A percentile compares a stretch with the other conserved stretches of the same genome.
phyloP scores from a whole-genome alignment of 805 yeast genomes.

The Wickerhamomyces alni region DNA sequence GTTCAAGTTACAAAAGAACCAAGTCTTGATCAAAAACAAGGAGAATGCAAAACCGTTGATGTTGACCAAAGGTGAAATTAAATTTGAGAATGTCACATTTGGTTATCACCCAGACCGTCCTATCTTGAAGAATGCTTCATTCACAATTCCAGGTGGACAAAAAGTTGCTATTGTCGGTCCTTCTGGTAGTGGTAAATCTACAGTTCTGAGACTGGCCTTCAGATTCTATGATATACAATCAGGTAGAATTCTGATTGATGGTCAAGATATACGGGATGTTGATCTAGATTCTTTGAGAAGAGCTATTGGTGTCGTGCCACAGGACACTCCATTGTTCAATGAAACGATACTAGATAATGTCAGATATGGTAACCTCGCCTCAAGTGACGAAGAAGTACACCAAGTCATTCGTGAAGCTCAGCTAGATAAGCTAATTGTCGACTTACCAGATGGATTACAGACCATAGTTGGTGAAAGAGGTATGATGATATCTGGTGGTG shows the following conservation, averaged over 20 bases:
- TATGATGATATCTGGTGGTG: slow-evolving; percentile 99
- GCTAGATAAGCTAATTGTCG: slow-evolving; percentile 52
- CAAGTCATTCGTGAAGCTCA: slow-evolving; percentile 65
- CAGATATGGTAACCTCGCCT: slow-evolving; percentile 72
- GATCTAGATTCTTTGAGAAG: slow-evolving; percentile 69
- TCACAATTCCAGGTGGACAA: slow-evolving; percentile 83
- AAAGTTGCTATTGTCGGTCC: slow-evolving; percentile 96
- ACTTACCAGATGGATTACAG: slow-evolving; percentile 75
- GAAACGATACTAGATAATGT: slow-evolving; percentile 85
- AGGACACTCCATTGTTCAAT: slow-evolving; percentile 93
- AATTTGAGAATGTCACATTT: slow-evolving; percentile 86
- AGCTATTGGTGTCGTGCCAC: slow-evolving; percentile 90
- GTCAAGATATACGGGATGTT: slow-evolving; percentile 75
- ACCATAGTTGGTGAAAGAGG: slow-evolving; percentile 96
- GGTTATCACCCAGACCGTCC: slow-evolving; percentile 89
- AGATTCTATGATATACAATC: slow-evolving; percentile 79
- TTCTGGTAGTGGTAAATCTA: slow-evolving; percentile 93
- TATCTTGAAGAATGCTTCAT: slow-evolving; percentile 72
- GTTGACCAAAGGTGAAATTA: slow-evolving; percentile 57
- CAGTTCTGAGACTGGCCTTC: slow-evolving; percentile 76
- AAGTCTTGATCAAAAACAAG: slow-evolving; percentile 56
- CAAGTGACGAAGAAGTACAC: slow-evolving; percentile 66
- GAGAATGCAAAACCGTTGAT: slow-evolving; percentile 57
- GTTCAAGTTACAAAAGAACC: slow-evolving; percentile 75
- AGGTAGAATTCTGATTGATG: slow-evolving; percentile 82